Conservation (phyloP, 352 stramenopile species). For the Phytophthora ohioensis region DNA sequence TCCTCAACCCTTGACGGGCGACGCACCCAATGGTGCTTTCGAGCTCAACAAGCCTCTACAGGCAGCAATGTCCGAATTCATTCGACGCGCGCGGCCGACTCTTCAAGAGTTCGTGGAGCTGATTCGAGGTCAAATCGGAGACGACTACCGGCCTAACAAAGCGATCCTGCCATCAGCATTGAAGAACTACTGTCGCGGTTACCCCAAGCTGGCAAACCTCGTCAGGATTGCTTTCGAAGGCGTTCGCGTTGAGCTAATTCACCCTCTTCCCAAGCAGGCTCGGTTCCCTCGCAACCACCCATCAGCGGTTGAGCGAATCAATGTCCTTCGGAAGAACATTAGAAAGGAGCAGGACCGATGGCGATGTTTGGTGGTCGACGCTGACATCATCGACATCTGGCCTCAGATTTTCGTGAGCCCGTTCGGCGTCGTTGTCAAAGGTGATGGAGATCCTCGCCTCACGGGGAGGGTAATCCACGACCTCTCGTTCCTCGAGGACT, state of each 20-base stretch:
- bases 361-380: conserved; percentile 3
- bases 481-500: neutral
- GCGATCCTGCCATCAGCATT: neutral
- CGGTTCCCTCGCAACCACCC: conserved; percentile 1
- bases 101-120: conserved; percentile 6
- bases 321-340: neutral
- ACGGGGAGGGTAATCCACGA: neutral
- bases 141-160: conserved; percentile 10
- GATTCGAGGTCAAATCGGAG: neutral
- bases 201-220: neutral
- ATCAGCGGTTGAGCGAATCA: neutral
- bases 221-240: neutral
- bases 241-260: neutral
- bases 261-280: neutral
- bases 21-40: no score
- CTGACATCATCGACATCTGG: conserved; percentile 14
- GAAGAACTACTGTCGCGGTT: neutral
- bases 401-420: conserved; percentile 13
- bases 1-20: no score
- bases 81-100: neutral
- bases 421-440: conserved; percentile 1
- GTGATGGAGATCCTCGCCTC: neutral
- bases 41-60: neutral
- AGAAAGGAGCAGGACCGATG: conserved; percentile 1
- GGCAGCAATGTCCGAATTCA: conserved; percentile 2